phyloP scores from a whole-genome alignment of 768 basidiomycete genomes.

The Boletellus emodensis region DNA sequence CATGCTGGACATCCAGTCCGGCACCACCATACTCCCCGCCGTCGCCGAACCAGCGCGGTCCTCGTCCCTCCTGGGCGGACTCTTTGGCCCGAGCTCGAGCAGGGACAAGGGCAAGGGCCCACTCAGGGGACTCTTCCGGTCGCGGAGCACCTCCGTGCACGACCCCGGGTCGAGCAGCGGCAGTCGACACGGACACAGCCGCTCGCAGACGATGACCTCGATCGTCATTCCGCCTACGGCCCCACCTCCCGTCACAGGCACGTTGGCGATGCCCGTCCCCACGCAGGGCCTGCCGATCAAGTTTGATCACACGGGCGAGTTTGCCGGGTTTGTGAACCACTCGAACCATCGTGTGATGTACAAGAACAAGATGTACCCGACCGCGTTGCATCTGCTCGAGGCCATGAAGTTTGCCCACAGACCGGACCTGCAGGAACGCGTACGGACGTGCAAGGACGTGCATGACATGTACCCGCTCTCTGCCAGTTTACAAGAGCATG shows the following conservation, averaged over 20 bases:
- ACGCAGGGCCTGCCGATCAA: conserved; percentile 26
- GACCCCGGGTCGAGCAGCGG: conserved; percentile 16
- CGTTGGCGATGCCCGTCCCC: conserved; percentile 16
- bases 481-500: conserved; percentile 30
- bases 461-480: conserved; percentile 38
- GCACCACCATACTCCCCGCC: not conserved
- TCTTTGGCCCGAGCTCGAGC: conserved; percentile 26
- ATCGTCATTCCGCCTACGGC: conserved; percentile 14
- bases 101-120: conserved; percentile 35
- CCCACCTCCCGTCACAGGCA: conserved; percentile 7
- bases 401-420: conserved; percentile 62
- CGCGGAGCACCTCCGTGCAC: conserved; percentile 33
- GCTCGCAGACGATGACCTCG: conserved; percentile 18
- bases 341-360: conserved; percentile 62
- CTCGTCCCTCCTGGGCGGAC: conserved; percentile 14
- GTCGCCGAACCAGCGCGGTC: conserved; percentile 16
- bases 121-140: conserved; percentile 44
- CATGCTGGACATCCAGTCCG: conserved; percentile 10
- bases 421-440: conserved; percentile 52
- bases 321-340: conserved; percentile 57
- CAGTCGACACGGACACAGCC: conserved; percentile 18
- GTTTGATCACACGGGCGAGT: conserved; percentile 42
- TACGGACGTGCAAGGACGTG: conserved; percentile 43
- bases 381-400: conserved; percentile 72
- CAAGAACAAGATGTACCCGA: conserved; percentile 54